These are phyloP conservation scores for Begonia loranthoides DNA, from an alignment of 306 rosid genomes.

Conservation along the genomic window DNA sequence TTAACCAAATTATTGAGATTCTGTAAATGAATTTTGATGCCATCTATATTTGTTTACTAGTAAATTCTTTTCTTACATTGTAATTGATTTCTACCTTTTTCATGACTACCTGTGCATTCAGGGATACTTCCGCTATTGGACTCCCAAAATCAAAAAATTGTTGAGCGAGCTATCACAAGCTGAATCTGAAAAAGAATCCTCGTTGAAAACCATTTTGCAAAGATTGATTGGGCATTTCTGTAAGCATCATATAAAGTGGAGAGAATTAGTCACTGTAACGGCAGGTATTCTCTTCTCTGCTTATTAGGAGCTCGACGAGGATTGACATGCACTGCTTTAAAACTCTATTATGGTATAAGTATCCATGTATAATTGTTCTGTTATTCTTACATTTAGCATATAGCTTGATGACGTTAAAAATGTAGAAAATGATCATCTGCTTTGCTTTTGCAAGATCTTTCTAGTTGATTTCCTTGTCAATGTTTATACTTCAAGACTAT, in stretches of 20 bases:
- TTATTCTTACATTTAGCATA: too few species aligned
- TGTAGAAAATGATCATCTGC: too few species aligned
- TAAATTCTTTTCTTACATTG: background rate
- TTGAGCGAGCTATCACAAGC: conserved; percentile 61
- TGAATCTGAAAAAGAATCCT: conserved; percentile 61
- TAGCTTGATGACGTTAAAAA: too few species aligned
- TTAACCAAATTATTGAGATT: too few species aligned
- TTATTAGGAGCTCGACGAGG: too few species aligned
- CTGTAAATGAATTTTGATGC: too few species aligned
- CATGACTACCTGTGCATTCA: conserved; percentile 25
- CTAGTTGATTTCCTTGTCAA: too few species aligned
- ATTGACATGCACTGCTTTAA: too few species aligned
- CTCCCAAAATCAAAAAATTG: conserved; percentile 53
- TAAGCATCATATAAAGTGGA: conserved; percentile 70
- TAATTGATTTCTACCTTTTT: conserved; percentile 2
- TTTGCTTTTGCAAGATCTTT: too few species aligned
- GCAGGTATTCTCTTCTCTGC: conserved; percentile 36
- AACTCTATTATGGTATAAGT: too few species aligned
- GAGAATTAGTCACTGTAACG: conserved; percentile 63
- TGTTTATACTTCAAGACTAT: background rate
- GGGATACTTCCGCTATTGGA: conserved; percentile 92
- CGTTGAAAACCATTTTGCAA: conserved; percentile 62
- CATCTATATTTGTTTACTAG: background rate
- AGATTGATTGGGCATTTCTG: conserved; percentile 66
- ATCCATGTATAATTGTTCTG: too few species aligned